Conservation (phyloP, 2,329 filamentous ascomycete species). For the Fusarium multiceps region DNA sequence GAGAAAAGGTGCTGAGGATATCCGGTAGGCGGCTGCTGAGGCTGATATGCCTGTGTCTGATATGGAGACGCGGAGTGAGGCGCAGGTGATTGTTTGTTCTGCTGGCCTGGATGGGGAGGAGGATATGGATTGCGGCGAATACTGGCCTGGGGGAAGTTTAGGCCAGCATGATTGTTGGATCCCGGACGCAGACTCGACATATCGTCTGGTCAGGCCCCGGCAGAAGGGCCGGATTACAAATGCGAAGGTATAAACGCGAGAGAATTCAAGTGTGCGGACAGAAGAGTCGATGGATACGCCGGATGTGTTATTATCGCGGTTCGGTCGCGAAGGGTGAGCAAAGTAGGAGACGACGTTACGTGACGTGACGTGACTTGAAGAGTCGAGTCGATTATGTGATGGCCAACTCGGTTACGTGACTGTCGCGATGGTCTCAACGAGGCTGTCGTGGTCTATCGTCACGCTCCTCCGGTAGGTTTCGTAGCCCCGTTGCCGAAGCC, state of each 20-base stretch:
- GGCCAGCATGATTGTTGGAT: slow-evolving; percentile 64
- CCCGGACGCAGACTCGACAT: slow-evolving; percentile 65
- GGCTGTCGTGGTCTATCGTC: slow-evolving; percentile 25
- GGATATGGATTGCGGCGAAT: slow-evolving; percentile 61
- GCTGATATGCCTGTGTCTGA: slow-evolving; percentile 63
- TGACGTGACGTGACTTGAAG: slow-evolving; percentile 34
- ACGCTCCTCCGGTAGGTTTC: slow-evolving; percentile 25
- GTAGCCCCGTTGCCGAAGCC: slow-evolving; percentile 38
- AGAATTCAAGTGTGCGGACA: slow-evolving; percentile 15
- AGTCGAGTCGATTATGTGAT: slow-evolving; percentile 17
- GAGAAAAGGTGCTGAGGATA: slow-evolving; percentile 67
- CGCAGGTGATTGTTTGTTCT: slow-evolving; percentile 66
- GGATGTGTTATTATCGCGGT: slow-evolving; percentile 27
- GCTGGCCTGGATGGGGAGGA: slow-evolving; percentile 61
- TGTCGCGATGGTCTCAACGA: slow-evolving; percentile 26
- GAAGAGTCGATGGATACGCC: slow-evolving; percentile 13
- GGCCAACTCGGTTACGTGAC: slow-evolving; percentile 18
- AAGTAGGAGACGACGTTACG: slow-evolving; percentile 27
- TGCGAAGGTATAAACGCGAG: slow-evolving; percentile 23
- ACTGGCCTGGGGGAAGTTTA: slow-evolving; percentile 63
- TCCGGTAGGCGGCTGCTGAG: slow-evolving; percentile 62
- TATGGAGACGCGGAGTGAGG: slow-evolving; percentile 67
- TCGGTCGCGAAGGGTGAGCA: slow-evolving; percentile 23
- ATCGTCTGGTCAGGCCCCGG: slow-evolving; percentile 44
- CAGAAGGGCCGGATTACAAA: slow-evolving; percentile 36